Conservation (phyloP, 73 alveolate species). For the Tetrahymena elliotti region DNA sequence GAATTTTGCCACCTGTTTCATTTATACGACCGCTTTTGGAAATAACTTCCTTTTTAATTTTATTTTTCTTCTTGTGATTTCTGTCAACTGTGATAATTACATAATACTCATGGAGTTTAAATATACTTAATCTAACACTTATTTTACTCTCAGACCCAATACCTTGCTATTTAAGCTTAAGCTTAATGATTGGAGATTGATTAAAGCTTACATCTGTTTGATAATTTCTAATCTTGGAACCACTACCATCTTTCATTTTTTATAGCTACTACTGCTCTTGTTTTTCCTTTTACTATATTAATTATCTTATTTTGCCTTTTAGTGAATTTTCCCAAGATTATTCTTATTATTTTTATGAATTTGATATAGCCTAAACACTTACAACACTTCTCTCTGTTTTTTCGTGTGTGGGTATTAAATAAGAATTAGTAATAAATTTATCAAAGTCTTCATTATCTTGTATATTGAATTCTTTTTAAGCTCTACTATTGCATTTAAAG, state of each 20-base stretch:
- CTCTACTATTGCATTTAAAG: not conserved
- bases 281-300: not conserved
- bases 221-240: not conserved
- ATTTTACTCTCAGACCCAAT: not conserved
- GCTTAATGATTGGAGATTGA: not conserved
- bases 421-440: not conserved
- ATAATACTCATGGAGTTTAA: not conserved
- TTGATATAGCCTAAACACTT: not conserved
- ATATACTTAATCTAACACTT: not conserved
- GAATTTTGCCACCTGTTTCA: not conserved
- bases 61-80: not conserved
- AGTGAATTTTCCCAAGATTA: not conserved
- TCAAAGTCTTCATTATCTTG: not conserved
- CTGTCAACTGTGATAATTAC: not conserved
- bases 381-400: not conserved
- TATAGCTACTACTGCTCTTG: not conserved
- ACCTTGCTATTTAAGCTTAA: not conserved
- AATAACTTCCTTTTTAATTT: not conserved
- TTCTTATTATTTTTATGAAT: not conserved
- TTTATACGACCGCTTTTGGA: not conserved
- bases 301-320: not conserved
- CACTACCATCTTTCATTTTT: not conserved
- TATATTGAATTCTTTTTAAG: not conserved
- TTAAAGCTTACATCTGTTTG: not conserved
- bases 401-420: not conserved